Percentiles rank a stretch among this genome's conserved stretches.
Conservation (phyloP, 371 early-diverging fungal genomes). For the Fennellomyces sp. region DNA sequence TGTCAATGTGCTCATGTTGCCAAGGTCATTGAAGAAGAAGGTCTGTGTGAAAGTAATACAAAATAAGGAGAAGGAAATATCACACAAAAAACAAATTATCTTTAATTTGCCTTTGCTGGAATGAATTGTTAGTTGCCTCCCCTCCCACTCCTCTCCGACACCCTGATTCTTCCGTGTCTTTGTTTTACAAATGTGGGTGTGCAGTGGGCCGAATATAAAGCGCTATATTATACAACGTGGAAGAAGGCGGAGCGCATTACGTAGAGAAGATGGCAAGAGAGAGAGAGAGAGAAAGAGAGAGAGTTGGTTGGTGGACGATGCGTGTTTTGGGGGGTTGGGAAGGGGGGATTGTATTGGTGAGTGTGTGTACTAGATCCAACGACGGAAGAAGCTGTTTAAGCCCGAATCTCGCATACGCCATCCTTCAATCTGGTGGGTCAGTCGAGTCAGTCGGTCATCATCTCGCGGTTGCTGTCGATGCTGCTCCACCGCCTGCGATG, state of each 20-base stretch:
- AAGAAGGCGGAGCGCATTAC: background rate
- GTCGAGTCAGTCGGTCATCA: constrained; percentile 13
- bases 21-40: background rate
- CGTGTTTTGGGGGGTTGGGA: no score
- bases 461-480: constrained; percentile 2
- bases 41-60: background rate
- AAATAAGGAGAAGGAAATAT: background rate
- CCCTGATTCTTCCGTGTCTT: no score
- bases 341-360: background rate
- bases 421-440: constrained; percentile 24
- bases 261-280: background rate
- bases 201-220: no score
- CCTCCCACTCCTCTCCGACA: no score
- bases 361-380: constrained; percentile 40
- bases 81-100: no score
- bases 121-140: background rate
- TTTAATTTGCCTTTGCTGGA: no score
- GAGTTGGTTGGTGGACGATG: no score
- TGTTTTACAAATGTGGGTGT: no score
- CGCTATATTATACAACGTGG: background rate
- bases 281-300: background rate
- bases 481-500: constrained; percentile 16
- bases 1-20: background rate
- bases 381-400: constrained; percentile 38
- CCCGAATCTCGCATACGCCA: constrained; percentile 30